These are phyloP conservation scores for Heterobasidion irregulare DNA, from an alignment of 1,284 basidiomycete species.

Conservation along the genomic window DNA sequence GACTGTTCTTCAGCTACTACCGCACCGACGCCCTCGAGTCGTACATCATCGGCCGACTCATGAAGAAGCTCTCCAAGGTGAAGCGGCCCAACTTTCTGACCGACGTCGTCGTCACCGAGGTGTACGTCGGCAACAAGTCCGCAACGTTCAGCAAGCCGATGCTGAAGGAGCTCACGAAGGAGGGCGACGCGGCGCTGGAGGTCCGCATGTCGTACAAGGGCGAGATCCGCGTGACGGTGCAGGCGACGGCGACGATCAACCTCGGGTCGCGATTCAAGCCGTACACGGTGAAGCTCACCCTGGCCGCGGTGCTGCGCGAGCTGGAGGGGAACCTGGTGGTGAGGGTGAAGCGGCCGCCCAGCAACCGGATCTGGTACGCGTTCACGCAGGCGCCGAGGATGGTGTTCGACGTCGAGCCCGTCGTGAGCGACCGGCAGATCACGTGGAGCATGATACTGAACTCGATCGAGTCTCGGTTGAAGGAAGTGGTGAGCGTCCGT, in stretches of 20 bases:
- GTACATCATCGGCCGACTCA: slow-evolving; percentile 82
- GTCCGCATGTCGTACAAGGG: slow-evolving; percentile 80
- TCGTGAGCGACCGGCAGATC: slow-evolving; percentile 88
- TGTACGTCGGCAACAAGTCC: slow-evolving; percentile 79
- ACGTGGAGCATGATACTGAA: slow-evolving; percentile 90
- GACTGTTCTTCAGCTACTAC: slow-evolving; percentile 90
- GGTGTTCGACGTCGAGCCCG: slow-evolving; percentile 85
- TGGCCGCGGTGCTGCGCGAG: slow-evolving; percentile 82
- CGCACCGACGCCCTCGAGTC: slow-evolving; percentile 75
- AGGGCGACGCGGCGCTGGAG: slow-evolving; percentile 88
- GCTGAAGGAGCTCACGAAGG: slow-evolving; percentile 91
- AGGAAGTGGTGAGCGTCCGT: slow-evolving; percentile 62
- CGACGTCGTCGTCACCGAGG: slow-evolving; percentile 82
- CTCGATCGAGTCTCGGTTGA: slow-evolving; percentile 83
- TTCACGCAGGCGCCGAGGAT: slow-evolving; percentile 92
- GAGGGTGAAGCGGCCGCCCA: slow-evolving; percentile 92
- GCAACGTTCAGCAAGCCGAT: slow-evolving; percentile 91
- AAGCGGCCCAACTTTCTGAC: slow-evolving; percentile 83
- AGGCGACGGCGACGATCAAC: slow-evolving; percentile 83
- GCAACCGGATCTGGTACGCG: slow-evolving; percentile 95
- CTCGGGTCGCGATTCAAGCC: slow-evolving; percentile 79
- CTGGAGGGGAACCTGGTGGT: slow-evolving; percentile 88
- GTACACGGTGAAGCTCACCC: slow-evolving; percentile 82
- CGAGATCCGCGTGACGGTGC: slow-evolving; percentile 82
- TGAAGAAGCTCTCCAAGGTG: slow-evolving; percentile 90